phyloP scores from a whole-genome alignment of 768 basidiomycete species.

The Kwoniella botswanensis region DNA sequence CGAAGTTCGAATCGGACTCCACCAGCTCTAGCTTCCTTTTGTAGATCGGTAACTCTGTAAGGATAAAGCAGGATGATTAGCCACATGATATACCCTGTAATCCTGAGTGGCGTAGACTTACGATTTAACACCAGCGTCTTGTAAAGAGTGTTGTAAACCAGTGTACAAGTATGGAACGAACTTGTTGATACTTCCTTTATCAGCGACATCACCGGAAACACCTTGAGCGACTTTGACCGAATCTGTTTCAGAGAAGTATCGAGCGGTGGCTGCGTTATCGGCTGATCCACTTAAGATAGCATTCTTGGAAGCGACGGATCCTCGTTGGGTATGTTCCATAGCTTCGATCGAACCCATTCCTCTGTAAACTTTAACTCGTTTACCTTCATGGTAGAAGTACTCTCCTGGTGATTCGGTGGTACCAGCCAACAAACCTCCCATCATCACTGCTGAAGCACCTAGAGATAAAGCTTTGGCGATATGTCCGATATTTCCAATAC shows the following conservation, averaged over 20 bases:
- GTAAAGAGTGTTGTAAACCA: conserved; percentile 81
- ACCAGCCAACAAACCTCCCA: conserved; percentile 94
- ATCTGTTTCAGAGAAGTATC: conserved; percentile 93
- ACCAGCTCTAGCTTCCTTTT: conserved; percentile 69
- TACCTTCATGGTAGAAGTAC: conserved; percentile 99
- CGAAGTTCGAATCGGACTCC: conserved; percentile 85
- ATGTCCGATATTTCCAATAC: conserved; percentile 92
- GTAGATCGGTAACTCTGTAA: conserved; percentile 66
- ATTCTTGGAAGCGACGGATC: conserved; percentile 35
- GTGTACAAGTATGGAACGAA: conserved; percentile 72
- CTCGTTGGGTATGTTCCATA: conserved; percentile 62
- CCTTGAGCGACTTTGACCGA: conserved; percentile 85
- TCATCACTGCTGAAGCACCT: conserved; percentile 97
- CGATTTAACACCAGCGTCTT: conserved; percentile 82
- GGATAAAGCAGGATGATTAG: conserved; percentile 4
- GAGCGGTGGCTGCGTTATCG: conserved; percentile 93
- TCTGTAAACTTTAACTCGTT: conserved; percentile 97
- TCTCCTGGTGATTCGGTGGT: conserved; percentile 97
- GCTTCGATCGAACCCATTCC: conserved; percentile 90
- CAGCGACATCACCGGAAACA: conserved; percentile 94
- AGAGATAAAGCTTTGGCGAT: conserved; percentile 94
- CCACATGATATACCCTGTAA: background rate
- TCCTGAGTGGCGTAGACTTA: conserved; percentile 22
- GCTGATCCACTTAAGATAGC: conserved; percentile 29
- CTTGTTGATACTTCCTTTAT: conserved; percentile 91